Conservation (phyloP, 352 stramenopile genomes). For the Thraustochytrium striatum region DNA sequence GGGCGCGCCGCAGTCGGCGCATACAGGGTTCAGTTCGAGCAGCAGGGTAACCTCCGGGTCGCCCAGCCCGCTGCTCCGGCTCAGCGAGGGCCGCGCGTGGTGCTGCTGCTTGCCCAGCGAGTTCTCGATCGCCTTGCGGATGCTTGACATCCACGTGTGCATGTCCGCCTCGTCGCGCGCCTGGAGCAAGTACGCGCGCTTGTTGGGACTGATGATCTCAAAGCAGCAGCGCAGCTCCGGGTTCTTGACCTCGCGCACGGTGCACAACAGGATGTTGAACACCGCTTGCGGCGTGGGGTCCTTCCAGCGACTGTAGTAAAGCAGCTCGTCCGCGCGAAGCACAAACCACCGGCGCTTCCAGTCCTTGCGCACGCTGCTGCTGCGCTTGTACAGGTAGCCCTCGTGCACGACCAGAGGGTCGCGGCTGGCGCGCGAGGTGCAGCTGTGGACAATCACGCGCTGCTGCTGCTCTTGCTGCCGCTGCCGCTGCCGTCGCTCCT, state of each 20-base stretch:
- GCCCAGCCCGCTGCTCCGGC: neutral
- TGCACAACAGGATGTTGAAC: constrained; percentile 39
- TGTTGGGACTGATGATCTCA: constrained; percentile 49
- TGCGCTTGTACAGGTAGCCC: constrained; percentile 48
- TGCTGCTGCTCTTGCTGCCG: constrained; percentile 3
- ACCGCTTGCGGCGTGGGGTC: constrained; percentile 36
- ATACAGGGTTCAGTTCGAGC: constrained; percentile 15
- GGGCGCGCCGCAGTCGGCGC: constrained; percentile 40
- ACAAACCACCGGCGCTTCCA: constrained; percentile 47
- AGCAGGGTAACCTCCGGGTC: constrained; percentile 38
- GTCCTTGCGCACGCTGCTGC: constrained; percentile 17
- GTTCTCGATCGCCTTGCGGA: constrained; percentile 33
- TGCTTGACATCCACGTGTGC: constrained; percentile 43
- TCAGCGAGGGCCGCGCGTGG: constrained; percentile 2
- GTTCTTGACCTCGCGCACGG: constrained; percentile 36
- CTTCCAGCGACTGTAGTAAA: constrained; percentile 41
- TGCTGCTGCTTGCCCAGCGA: constrained; percentile 39
- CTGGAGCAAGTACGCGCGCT: constrained; percentile 48
- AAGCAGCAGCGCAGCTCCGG: constrained; percentile 31
- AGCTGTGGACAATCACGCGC: constrained; percentile 1
- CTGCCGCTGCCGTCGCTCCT: constrained; percentile 15
- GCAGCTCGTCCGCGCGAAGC: constrained; percentile 38
- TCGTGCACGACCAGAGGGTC: constrained; percentile 39
- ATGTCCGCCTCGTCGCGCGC: constrained; percentile 35
- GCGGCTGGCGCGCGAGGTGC: neutral